Conservation (phyloP, 78 protist genomes). For the Dictyostelium citrinum region DNA sequence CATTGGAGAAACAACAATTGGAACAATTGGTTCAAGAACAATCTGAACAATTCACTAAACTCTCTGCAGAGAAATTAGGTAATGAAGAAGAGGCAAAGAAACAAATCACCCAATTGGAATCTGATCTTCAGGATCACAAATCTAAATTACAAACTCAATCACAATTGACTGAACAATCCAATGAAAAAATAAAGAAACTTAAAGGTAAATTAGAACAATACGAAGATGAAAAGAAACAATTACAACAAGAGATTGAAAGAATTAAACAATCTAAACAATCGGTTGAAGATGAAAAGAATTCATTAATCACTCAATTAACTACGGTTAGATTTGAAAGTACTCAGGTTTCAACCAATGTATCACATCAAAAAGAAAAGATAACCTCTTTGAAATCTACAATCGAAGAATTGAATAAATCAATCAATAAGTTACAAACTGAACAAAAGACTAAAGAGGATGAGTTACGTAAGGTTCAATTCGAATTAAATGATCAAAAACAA, state of each 20-base stretch:
- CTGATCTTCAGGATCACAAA: not conserved
- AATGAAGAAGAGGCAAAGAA: not conserved
- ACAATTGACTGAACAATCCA: not conserved
- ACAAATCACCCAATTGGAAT: not conserved
- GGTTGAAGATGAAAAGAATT: constrained; percentile 37
- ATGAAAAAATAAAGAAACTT: constrained; percentile 23
- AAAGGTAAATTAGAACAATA: not conserved
- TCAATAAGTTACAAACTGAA: not conserved
- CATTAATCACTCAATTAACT: not conserved
- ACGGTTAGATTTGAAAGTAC: not conserved
- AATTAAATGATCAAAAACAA: not conserved
- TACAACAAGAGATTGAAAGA: not conserved
- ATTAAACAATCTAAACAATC: not conserved
- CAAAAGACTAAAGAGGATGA: not conserved
- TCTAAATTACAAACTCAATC: not conserved
- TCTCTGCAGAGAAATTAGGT: not conserved
- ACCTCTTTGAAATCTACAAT: not conserved
- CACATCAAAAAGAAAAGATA: constrained; percentile 37
- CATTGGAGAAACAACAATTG: not conserved
- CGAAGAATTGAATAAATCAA: not conserved
- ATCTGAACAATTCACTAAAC: not conserved
- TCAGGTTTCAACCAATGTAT: not conserved
- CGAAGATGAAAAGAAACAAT: not conserved
- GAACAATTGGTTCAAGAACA: not conserved
- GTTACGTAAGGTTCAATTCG: not conserved